These are phyloP conservation scores for Malus hybrid DNA, from an alignment of 331 rosid species.

Conservation along the genomic window DNA sequence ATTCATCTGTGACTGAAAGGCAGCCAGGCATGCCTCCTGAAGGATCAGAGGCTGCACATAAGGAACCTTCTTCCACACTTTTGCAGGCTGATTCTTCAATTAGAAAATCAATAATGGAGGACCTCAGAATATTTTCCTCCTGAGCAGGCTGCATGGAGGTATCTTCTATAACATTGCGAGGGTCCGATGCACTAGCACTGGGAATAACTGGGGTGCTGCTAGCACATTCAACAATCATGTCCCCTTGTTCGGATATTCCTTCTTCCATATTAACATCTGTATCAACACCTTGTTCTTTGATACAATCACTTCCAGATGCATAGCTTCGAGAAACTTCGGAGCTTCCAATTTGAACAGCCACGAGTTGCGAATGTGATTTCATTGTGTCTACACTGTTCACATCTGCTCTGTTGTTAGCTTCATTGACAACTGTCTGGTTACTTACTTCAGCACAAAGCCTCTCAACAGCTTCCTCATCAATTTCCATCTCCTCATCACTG, in stretches of 20 bases:
- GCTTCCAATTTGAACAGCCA: slow-evolving; percentile 15
- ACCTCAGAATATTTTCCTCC: slow-evolving; percentile 22
- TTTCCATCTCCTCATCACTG: slow-evolving; percentile 97
- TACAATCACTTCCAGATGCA: slow-evolving; percentile 11
- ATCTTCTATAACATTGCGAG: slow-evolving; percentile 17
- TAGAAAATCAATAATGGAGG: slow-evolving; percentile 27
- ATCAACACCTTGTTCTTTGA: slow-evolving; percentile 23
- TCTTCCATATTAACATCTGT: slow-evolving; percentile 48
- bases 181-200: slow-evolving; percentile 8
- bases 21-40: slow-evolving; percentile 28
- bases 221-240: slow-evolving; percentile 26
- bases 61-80: slow-evolving; percentile 17
- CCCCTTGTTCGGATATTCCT: slow-evolving; percentile 28
- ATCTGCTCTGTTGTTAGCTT: slow-evolving; percentile 8
- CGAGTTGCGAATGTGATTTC: slow-evolving; percentile 12
- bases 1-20: slow-evolving; percentile 25
- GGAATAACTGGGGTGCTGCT: slow-evolving; percentile 7
- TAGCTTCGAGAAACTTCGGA: not conserved
- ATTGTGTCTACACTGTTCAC: slow-evolving; percentile 2
- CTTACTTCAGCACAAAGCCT: slow-evolving; percentile 43
- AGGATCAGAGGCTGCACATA: slow-evolving; percentile 30
- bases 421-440: slow-evolving; percentile 26
- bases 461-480: slow-evolving; percentile 79
- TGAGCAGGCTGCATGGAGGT: slow-evolving; percentile 15
- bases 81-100: slow-evolving; percentile 37